Percentiles rank a stretch among this genome's conserved stretches.
Conservation (phyloP, 2,329 filamentous ascomycete genomes). For the Lachnellula willkommii region DNA sequence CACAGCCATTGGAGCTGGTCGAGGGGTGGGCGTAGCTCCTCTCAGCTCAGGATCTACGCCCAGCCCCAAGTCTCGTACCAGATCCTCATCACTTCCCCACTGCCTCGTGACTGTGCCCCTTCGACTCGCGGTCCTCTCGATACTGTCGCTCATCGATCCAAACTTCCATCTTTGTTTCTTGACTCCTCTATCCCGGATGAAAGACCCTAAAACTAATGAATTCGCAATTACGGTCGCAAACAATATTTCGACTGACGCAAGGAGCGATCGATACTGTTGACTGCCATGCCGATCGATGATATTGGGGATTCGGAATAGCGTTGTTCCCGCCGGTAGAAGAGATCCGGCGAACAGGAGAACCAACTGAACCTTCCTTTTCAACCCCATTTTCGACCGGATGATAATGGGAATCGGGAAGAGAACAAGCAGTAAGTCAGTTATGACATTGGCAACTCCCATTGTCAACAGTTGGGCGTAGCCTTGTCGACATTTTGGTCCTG, state of each 20-base stretch:
- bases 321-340: slow-evolving; percentile 72
- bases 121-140: slow-evolving; percentile 44
- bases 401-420: slow-evolving; percentile 88
- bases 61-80: slow-evolving; percentile 75
- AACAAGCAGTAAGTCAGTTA: slow-evolving; percentile 84
- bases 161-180: slow-evolving; percentile 83
- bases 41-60: slow-evolving; percentile 53
- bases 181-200: slow-evolving; percentile 80
- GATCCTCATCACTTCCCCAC: slow-evolving; percentile 88
- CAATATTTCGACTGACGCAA: slow-evolving; percentile 85
- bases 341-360: slow-evolving; percentile 78
- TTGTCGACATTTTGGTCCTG: slow-evolving; percentile 77
- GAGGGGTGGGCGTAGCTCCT: slow-evolving; percentile 25
- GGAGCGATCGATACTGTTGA: slow-evolving; percentile 82
- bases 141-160: slow-evolving; percentile 54
- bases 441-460: slow-evolving; percentile 82
- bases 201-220: slow-evolving; percentile 83
- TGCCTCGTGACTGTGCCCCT: slow-evolving; percentile 51
- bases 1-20: slow-evolving; percentile 31
- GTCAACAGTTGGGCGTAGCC: slow-evolving; percentile 83
- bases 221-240: slow-evolving; percentile 86
- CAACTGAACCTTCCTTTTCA: slow-evolving; percentile 75
- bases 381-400: slow-evolving; percentile 66
- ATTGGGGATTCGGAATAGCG: slow-evolving; percentile 72
- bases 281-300: slow-evolving; percentile 66